Evolutionary conservation across 2,329 filamentous ascomycete species (phyloP).

Genomic region (Alternaria gaisen): DNA sequence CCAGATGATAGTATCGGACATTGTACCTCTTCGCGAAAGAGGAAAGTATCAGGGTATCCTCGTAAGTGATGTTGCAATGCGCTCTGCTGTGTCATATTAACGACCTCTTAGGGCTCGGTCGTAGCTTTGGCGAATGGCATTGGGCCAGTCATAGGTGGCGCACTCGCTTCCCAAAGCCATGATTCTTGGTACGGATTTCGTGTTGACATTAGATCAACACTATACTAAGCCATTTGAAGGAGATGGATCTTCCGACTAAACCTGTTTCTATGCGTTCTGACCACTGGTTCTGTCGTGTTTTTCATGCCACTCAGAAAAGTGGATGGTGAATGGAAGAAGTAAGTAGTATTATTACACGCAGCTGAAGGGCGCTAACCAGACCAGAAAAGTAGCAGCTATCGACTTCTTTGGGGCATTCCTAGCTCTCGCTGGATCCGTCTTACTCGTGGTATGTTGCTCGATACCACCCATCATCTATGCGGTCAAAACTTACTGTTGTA

Average conservation of each 20-base stretch:
- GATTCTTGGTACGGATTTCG: conserved; percentile 24
- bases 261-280: conserved; percentile 30
- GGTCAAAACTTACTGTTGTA: conserved; percentile 9
- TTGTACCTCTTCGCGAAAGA: conserved; percentile 50
- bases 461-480: neutral
- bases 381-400: conserved; percentile 53
- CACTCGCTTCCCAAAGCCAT: conserved; percentile 31
- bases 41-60: conserved; percentile 52
- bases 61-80: conserved; percentile 7
- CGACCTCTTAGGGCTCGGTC: conserved; percentile 43
- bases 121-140: conserved; percentile 39
- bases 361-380: conserved; percentile 5
- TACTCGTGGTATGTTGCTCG: conserved; percentile 61
- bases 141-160: conserved; percentile 40
- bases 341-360: neutral
- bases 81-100: neutral
- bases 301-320: conserved; percentile 55
- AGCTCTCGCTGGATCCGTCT: conserved; percentile 62
- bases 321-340: conserved; percentile 61
- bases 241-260: conserved; percentile 50
- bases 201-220: neutral
- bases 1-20: conserved; percentile 51
- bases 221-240: conserved; percentile 8
- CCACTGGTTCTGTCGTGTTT: conserved; percentile 27
- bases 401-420: conserved; percentile 67